phyloP scores from a whole-genome alignment of 2,329 filamentous ascomycete genomes.

The Diaporthe aspalathi region DNA sequence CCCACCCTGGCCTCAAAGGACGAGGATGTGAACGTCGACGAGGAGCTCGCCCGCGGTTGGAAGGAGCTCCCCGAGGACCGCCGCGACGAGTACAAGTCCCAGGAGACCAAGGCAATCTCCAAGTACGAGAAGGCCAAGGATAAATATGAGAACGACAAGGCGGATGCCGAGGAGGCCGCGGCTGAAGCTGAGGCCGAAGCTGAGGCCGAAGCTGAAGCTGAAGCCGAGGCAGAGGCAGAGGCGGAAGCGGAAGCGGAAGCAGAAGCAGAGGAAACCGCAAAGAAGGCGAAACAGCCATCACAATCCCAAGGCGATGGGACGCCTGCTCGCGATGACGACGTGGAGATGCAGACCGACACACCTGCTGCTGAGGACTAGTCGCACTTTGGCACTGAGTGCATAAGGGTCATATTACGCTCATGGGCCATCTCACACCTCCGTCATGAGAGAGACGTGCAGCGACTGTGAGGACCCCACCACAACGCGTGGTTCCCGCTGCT shows the following conservation, averaged over 20 bases:
- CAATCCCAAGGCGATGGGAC: constrained; percentile 43
- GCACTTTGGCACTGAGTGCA: neutral
- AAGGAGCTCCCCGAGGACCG: constrained; percentile 62
- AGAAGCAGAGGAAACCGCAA: constrained; percentile 34
- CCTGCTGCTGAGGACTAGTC: constrained; percentile 29
- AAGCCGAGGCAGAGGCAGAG: constrained; percentile 39
- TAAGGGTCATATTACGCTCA: neutral
- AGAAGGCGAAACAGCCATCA: constrained; percentile 29
- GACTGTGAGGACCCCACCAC: neutral
- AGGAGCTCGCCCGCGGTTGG: constrained; percentile 67
- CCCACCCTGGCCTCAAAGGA: constrained; percentile 57
- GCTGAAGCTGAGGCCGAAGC: neutral
- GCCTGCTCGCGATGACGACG: constrained; percentile 57
- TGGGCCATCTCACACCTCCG: neutral
- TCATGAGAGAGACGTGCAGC: neutral
- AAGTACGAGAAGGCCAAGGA: constrained; percentile 59
- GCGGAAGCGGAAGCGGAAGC: constrained; percentile 30
- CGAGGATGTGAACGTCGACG: constrained; percentile 61
- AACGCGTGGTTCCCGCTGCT: neutral
- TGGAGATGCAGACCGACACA: constrained; percentile 61
- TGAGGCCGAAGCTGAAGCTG: neutral
- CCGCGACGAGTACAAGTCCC: constrained; percentile 61
- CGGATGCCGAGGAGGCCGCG: constrained; percentile 36
- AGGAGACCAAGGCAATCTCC: constrained; percentile 53
- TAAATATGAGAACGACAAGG: constrained; percentile 45